phyloP scores from a whole-genome alignment of 768 basidiomycete genomes.

The Clitopilus passeckerianus region DNA sequence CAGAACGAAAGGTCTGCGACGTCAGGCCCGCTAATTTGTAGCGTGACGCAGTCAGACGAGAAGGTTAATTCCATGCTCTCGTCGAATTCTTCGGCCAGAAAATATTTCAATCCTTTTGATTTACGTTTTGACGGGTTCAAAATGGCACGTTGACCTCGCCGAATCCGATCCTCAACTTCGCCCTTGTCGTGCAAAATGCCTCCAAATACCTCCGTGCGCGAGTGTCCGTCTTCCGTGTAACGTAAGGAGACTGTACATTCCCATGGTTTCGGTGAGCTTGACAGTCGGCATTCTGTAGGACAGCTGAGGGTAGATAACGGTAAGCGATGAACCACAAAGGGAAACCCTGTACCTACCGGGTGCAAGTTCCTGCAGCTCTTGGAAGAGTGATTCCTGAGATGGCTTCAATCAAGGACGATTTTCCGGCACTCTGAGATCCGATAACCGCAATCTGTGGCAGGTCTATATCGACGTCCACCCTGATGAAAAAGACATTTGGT shows the following conservation, averaged over 20 bases:
- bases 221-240: slow-evolving; percentile 33
- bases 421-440: slow-evolving; percentile 70
- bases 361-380: slow-evolving; percentile 71
- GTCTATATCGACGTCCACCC: slow-evolving; percentile 67
- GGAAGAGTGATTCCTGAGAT: slow-evolving; percentile 72
- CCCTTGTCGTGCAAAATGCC: slow-evolving; percentile 41
- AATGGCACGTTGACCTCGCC: slow-evolving; percentile 61
- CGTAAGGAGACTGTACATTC: slow-evolving; percentile 46
- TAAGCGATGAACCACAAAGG: neutral
- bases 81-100: slow-evolving; percentile 31
- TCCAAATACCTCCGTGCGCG: slow-evolving; percentile 39
- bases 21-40: slow-evolving; percentile 54
- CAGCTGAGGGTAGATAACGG: slow-evolving; percentile 30
- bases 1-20: slow-evolving; percentile 63
- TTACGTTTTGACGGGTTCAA: slow-evolving; percentile 43
- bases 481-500: slow-evolving; percentile 17
- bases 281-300: slow-evolving; percentile 53
- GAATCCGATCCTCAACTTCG: slow-evolving; percentile 61
- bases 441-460: slow-evolving; percentile 72
- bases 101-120: slow-evolving; percentile 14
- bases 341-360: slow-evolving; percentile 37
- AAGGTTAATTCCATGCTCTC: slow-evolving; percentile 29
- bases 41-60: slow-evolving; percentile 50
- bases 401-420: slow-evolving; percentile 73
- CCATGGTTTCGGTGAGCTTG: slow-evolving; percentile 36